Conservation (phyloP, 2,329 filamentous ascomycete genomes). For the Ceratocystis cubensis region DNA sequence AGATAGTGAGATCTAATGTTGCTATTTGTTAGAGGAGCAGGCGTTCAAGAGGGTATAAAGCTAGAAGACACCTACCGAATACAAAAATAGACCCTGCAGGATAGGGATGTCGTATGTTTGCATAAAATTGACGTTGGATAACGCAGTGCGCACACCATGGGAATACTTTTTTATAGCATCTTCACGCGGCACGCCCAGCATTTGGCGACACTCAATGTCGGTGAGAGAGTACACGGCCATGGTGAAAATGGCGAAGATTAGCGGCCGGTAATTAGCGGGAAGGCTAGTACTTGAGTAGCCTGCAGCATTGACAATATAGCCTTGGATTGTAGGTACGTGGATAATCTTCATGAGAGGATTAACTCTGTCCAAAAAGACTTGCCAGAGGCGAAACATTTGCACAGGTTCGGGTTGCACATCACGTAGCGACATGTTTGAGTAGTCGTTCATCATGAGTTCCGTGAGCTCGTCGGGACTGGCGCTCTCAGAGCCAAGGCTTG, state of each 20-base stretch:
- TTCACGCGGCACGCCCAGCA: conserved; percentile 39
- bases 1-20: conserved; percentile 39
- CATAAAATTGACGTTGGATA: conserved; percentile 45
- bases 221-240: conserved; percentile 45
- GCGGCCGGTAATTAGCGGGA: conserved; percentile 45
- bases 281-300: conserved; percentile 39
- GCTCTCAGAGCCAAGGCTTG: conserved; percentile 38
- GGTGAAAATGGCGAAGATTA: conserved; percentile 54
- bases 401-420: conserved; percentile 51
- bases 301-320: conserved; percentile 50
- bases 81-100: conserved; percentile 47
- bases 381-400: conserved; percentile 61
- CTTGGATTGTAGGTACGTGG: conserved; percentile 58
- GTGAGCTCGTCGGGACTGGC: conserved; percentile 41
- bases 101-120: conserved; percentile 45
- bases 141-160: conserved; percentile 37
- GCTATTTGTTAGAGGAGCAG: conserved; percentile 20
- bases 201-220: conserved; percentile 42
- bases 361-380: conserved; percentile 59
- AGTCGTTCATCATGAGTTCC: conserved; percentile 38
- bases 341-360: conserved; percentile 62
- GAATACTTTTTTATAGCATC: conserved; percentile 41
- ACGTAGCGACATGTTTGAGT: conserved; percentile 31
- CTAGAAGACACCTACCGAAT: conserved; percentile 35
- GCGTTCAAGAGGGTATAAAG: not conserved